A percentile compares a stretch with the other conserved stretches of the same genome.
Evolutionary conservation across 345 rosid genomes (phyloP).

Genomic region (Eucalyptus melliodora): DNA sequence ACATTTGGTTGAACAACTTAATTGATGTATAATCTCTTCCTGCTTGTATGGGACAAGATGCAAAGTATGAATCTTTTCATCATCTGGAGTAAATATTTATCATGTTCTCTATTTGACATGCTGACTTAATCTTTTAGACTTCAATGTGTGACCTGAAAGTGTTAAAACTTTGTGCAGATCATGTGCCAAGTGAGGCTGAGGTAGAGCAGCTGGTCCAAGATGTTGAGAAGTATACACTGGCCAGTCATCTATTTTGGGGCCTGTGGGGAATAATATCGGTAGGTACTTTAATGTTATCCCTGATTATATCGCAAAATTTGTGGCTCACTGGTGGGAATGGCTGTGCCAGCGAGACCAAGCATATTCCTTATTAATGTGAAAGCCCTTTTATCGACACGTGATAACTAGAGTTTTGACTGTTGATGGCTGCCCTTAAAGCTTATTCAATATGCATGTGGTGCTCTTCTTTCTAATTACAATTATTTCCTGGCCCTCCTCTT

Average conservation of each 20-base stretch:
- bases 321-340: neutral
- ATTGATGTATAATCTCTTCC: neutral
- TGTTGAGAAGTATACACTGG: slow-evolving; percentile 44
- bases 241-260: slow-evolving; percentile 59
- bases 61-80: neutral
- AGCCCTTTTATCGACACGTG: neutral
- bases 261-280: slow-evolving; percentile 66
- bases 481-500: neutral
- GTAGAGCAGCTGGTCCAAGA: slow-evolving; percentile 22
- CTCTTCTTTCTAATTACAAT: neutral
- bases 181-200: slow-evolving; percentile 13
- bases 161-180: slow-evolving; percentile 16
- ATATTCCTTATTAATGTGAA: neutral
- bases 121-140: neutral
- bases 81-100: neutral
- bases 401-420: neutral
- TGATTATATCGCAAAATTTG: neutral
- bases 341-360: neutral
- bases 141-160: neutral
- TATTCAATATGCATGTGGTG: neutral
- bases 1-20: neutral
- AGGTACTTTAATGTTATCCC: neutral
- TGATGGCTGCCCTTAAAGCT: neutral
- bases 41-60: neutral
- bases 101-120: neutral